Percentiles rank a stretch among this genome's conserved stretches.
Conservation (phyloP, 108 stramenopile genomes). For the Epithemia pelagica region DNA sequence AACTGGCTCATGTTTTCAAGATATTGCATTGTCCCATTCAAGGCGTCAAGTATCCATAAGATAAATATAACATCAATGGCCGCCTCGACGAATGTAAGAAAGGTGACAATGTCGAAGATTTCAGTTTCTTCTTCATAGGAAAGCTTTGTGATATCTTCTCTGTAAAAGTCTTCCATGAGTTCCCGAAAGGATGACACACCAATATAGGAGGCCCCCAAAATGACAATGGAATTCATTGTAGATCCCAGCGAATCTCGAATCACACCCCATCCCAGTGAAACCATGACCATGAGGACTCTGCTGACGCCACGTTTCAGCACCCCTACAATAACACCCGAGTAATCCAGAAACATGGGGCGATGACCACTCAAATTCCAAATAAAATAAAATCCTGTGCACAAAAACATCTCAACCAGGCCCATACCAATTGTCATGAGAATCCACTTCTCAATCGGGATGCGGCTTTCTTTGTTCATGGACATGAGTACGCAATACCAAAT, state of each 20-base stretch:
- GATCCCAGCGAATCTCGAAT: conserved; percentile 63
- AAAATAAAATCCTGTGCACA: conserved; percentile 65
- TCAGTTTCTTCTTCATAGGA: conserved; percentile 54
- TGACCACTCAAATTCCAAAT: conserved; percentile 80
- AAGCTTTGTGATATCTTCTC: conserved; percentile 59
- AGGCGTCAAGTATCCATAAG: conserved; percentile 79
- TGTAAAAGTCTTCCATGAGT: conserved; percentile 62
- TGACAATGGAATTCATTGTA: conserved; percentile 55
- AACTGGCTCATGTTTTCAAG: conserved; percentile 78
- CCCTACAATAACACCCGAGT: conserved; percentile 59
- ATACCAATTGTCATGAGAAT: conserved; percentile 63
- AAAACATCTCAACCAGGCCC: conserved; percentile 64
- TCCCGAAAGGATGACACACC: conserved; percentile 49
- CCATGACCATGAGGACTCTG: conserved; percentile 74
- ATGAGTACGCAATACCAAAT: conserved; percentile 59
- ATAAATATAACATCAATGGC: conserved; percentile 69
- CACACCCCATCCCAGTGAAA: conserved; percentile 80
- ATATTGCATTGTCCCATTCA: conserved; percentile 78
- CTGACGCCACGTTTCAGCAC: conserved; percentile 74
- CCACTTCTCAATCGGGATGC: conserved; percentile 81
- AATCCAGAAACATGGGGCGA: conserved; percentile 60
- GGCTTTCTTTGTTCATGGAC: conserved; percentile 51
- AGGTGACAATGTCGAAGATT: conserved; percentile 60
- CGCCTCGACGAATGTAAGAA: conserved; percentile 56
- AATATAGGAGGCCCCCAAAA: conserved; percentile 56